These are phyloP conservation scores for Sporodiniella umbellata DNA, from an alignment of 371 early-diverging fungal species.

Conservation along the genomic window DNA sequence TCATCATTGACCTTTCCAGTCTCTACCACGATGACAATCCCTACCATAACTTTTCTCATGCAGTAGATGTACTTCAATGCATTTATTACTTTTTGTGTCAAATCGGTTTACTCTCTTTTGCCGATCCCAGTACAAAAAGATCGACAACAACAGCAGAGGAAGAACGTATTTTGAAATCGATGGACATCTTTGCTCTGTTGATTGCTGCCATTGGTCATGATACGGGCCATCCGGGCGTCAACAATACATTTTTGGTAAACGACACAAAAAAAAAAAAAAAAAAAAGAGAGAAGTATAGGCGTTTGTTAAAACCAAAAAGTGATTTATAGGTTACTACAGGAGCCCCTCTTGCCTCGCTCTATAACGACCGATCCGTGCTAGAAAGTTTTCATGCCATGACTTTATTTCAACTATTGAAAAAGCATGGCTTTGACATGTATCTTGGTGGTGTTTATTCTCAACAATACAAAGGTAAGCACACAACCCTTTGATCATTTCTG, in stretches of 20 bases:
- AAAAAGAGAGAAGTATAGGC: background rate
- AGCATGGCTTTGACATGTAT: constrained; percentile 51
- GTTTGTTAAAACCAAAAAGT: background rate
- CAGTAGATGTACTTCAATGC: constrained; percentile 84
- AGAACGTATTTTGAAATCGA: constrained; percentile 55
- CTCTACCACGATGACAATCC: constrained; percentile 73
- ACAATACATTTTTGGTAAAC: constrained; percentile 74
- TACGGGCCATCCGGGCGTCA: constrained; percentile 83
- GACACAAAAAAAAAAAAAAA: background rate
- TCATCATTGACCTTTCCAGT: constrained; percentile 57
- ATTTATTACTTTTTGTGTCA: constrained; percentile 67
- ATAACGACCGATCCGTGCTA: constrained; percentile 89
- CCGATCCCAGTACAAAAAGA: too few relatives aligned
- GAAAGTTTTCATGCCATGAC: constrained; percentile 92
- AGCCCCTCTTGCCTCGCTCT: constrained; percentile 80
- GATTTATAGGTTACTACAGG: background rate
- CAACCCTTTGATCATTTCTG: too few relatives aligned
- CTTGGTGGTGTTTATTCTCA: constrained; percentile 21
- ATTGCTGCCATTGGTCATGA: constrained; percentile 83
- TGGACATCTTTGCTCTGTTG: constrained; percentile 68
- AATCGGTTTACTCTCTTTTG: constrained; percentile 45
- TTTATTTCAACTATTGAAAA: constrained; percentile 78
- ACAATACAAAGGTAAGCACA: constrained; percentile 24
- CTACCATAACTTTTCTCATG: constrained; percentile 85
- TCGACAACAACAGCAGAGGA: too few relatives aligned